These are phyloP conservation scores for Zymoseptoria tritici DNA, from an alignment of 2,329 filamentous ascomycete species.

Conservation along the genomic window DNA sequence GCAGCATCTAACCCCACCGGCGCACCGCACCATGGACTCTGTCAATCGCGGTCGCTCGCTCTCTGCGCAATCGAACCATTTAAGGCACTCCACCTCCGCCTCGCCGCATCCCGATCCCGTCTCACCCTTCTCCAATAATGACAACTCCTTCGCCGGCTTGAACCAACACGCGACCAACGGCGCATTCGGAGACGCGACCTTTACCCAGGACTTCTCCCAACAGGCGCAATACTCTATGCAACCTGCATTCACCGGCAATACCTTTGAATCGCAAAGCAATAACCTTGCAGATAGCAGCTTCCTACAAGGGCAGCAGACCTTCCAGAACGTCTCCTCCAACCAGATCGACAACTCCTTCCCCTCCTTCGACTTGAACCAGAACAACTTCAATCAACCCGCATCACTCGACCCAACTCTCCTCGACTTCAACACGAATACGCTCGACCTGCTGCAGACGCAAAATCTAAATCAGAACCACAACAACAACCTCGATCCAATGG, in stretches of 20 bases:
- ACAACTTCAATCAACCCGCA: slow-evolving; percentile 51
- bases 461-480: slow-evolving; percentile 30
- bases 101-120: slow-evolving; percentile 21
- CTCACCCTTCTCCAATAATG: slow-evolving; percentile 7
- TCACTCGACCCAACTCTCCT: slow-evolving; percentile 55
- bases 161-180: slow-evolving; percentile 20
- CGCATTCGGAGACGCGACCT: slow-evolving; percentile 25
- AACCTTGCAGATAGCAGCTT: slow-evolving; percentile 35
- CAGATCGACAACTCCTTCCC: slow-evolving; percentile 46
- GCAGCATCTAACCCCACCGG: neutral
- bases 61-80: slow-evolving; percentile 19
- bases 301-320: slow-evolving; percentile 27
- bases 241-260: slow-evolving; percentile 25
- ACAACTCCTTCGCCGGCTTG: slow-evolving; percentile 11
- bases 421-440: slow-evolving; percentile 37
- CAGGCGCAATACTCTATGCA: slow-evolving; percentile 35
- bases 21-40: neutral
- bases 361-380: slow-evolving; percentile 43
- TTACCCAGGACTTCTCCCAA: slow-evolving; percentile 41
- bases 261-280: slow-evolving; percentile 12
- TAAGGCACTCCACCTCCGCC: slow-evolving; percentile 25
- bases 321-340: neutral
- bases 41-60: slow-evolving; percentile 22
- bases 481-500: slow-evolving; percentile 43
- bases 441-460: slow-evolving; percentile 36